Evolutionary conservation across 495 filamentous ascomycete species (phyloP).

Genomic region (Neurospora sp.): DNA sequence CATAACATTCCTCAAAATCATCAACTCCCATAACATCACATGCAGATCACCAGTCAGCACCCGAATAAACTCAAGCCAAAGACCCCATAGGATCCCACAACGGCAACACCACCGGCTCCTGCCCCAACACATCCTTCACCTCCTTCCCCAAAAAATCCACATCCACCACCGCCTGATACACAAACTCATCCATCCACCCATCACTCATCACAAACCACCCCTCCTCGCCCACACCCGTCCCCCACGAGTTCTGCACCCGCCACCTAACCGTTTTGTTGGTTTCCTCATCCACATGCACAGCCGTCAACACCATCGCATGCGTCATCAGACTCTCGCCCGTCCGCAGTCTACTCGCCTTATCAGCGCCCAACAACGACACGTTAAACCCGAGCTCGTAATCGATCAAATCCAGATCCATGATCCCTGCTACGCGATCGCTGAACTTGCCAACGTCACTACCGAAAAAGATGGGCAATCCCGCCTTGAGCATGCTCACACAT

Average conservation of each 20-base stretch:
- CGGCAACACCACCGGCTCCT: slow-evolving; percentile 59
- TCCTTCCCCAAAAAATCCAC: slow-evolving; percentile 54
- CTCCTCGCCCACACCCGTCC: slow-evolving; percentile 50
- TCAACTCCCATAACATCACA: not conserved
- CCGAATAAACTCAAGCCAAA: slow-evolving; percentile 44
- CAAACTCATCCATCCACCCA: slow-evolving; percentile 76
- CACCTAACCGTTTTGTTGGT: slow-evolving; percentile 58
- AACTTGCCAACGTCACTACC: slow-evolving; percentile 82
- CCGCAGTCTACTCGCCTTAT: slow-evolving; percentile 60
- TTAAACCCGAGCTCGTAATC: slow-evolving; percentile 76
- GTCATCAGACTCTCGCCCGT: slow-evolving; percentile 74
- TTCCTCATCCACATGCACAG: slow-evolving; percentile 58
- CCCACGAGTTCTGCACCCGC: slow-evolving; percentile 84
- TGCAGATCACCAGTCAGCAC: not conserved
- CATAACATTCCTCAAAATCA: not conserved
- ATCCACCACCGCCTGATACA: slow-evolving; percentile 77
- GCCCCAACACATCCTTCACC: slow-evolving; percentile 56
- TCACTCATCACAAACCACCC: slow-evolving; percentile 87
- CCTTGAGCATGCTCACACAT: slow-evolving; percentile 64
- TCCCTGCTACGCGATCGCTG: slow-evolving; percentile 49
- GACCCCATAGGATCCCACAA: slow-evolving; percentile 87
- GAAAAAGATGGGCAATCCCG: slow-evolving; percentile 75
- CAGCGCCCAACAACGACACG: slow-evolving; percentile 51
- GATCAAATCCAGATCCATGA: slow-evolving; percentile 65
- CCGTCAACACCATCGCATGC: slow-evolving; percentile 85